These are phyloP conservation scores for Pachysolen tannophilus DNA, from an alignment of 805 yeast species.

Conservation along the genomic window DNA sequence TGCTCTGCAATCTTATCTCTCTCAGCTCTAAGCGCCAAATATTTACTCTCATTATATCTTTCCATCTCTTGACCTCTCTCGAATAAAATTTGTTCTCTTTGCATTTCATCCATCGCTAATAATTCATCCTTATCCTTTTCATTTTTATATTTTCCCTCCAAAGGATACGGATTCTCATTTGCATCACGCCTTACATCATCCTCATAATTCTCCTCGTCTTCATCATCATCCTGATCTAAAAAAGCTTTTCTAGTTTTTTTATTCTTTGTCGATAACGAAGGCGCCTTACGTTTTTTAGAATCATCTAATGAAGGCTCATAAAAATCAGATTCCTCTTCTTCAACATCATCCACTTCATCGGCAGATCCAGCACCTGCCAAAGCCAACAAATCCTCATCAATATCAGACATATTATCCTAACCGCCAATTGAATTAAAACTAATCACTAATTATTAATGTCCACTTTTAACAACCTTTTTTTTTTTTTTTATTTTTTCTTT, in stretches of 20 bases:
- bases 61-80: slow-evolving; percentile 93
- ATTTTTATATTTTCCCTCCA: slow-evolving; percentile 85
- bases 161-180: slow-evolving; percentile 67
- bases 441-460: too few relatives aligned
- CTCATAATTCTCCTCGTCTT: slow-evolving; percentile 27
- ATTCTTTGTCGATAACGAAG: slow-evolving; percentile 29
- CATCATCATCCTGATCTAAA: slow-evolving; percentile 24
- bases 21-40: slow-evolving; percentile 74
- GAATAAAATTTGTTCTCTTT: slow-evolving; percentile 83
- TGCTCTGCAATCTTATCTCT: slow-evolving; percentile 20
- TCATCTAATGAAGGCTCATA: slow-evolving; percentile 22
- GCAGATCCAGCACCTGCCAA: slow-evolving; percentile 66
- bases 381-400: slow-evolving; percentile 93
- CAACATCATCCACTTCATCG: slow-evolving; percentile 26
- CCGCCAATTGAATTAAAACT: too few relatives aligned
- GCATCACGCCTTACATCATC: slow-evolving; percentile 27
- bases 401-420: too few relatives aligned
- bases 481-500: too few relatives aligned
- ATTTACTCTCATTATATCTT: slow-evolving; percentile 73
- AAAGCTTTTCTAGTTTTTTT: slow-evolving; percentile 14
- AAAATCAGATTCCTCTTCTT: slow-evolving; percentile 24
- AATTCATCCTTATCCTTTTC: slow-evolving; percentile 62
- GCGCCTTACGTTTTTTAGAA: slow-evolving; percentile 25
- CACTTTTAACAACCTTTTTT: too few relatives aligned
- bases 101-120: slow-evolving; percentile 79